Conservation (phyloP, 176 grass and related monocot species). For the Zizania latifolia region DNA sequence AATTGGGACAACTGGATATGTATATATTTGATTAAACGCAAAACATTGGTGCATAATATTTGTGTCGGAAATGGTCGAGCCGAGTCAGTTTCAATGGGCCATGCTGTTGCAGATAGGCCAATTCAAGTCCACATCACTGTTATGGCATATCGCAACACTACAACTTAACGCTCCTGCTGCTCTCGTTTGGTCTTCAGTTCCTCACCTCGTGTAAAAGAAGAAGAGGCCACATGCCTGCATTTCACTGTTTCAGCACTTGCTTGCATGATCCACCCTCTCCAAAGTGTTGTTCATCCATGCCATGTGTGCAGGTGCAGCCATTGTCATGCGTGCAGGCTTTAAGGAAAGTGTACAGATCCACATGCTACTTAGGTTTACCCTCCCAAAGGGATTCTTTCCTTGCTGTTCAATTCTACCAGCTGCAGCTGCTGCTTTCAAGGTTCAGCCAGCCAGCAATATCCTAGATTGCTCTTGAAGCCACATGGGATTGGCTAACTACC, state of each 20-base stretch:
- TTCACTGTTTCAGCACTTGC: not conserved
- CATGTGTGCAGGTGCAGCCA: too few relatives aligned
- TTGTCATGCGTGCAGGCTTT: not conserved
- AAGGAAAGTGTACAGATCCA: not conserved
- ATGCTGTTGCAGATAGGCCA: not conserved
- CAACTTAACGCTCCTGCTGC: not conserved
- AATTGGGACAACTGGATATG: not conserved
- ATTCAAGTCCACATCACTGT: not conserved
- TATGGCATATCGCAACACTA: not conserved
- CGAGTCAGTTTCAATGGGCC: not conserved
- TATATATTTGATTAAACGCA: not conserved
- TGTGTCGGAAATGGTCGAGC: slow-evolving; percentile 8
- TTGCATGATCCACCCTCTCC: not conserved
- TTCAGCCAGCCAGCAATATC: not conserved
- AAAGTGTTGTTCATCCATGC: not conserved
- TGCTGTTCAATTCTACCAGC: slow-evolving; percentile 1
- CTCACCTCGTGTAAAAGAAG: not conserved
- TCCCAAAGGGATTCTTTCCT: slow-evolving; percentile 41
- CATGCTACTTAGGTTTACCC: slow-evolving; percentile 21
- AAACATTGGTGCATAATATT: not conserved
- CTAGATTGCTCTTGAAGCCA: slow-evolving; percentile 40
- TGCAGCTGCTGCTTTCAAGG: not conserved
- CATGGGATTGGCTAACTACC: slow-evolving; percentile 42
- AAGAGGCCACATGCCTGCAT: not conserved
- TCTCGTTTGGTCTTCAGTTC: not conserved